Base-by-base conservation (phyloP, 2,329 filamentous ascomycete genomes). In the Trichoderma lentiforme region DNA sequence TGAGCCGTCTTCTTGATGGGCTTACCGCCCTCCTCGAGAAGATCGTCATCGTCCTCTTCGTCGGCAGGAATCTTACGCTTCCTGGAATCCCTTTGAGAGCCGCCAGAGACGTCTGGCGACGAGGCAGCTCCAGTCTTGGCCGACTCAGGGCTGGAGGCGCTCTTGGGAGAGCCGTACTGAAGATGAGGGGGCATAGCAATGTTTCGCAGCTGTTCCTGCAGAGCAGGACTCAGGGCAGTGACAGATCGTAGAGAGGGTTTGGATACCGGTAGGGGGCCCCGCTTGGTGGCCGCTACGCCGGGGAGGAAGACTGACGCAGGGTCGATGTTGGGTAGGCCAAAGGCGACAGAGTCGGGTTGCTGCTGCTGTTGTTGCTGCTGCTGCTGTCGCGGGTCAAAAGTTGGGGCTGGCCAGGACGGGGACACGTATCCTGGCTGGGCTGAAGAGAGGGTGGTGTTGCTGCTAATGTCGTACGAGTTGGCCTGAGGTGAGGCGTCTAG, bases 1-100 rank as follows among this genome's bases (percentile, higher is more conserved):
- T 98, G 95, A 2, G 95, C 94, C 36, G 95, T 97, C 86, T 98
- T 98, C 86, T 97, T 98, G 72, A 83, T 77, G 6, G 82, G 82
- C 73, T 86, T 90, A 76, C 85, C 88, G 75, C 86, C 87, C 65
- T 88, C 81, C 34, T 86, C 83, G 60, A 89, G 85, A 14, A 91
- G 89, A 63, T 90, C 88, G n/a, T 83, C 74, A 72, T 87, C 75
- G 73, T 87, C 75, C 4, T 9, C 9, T 70, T 81, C 77, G 67
- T 89, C 87, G 64, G 86, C 86, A 0, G 90, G 90, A 0, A 90
- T 88, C 82, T 94, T 94, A 75, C 92, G 88, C 82, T 94, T 94
- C 76, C 90, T 86, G 73, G 81, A 85, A 71, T 80, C 76, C 74
- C 84, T 85, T 73, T 81, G 82, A n/a, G 84, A 85, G 28, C 85